Base-by-base conservation (phyloP, 2,329 filamentous ascomycete species). In the Nemania sp. region DNA sequence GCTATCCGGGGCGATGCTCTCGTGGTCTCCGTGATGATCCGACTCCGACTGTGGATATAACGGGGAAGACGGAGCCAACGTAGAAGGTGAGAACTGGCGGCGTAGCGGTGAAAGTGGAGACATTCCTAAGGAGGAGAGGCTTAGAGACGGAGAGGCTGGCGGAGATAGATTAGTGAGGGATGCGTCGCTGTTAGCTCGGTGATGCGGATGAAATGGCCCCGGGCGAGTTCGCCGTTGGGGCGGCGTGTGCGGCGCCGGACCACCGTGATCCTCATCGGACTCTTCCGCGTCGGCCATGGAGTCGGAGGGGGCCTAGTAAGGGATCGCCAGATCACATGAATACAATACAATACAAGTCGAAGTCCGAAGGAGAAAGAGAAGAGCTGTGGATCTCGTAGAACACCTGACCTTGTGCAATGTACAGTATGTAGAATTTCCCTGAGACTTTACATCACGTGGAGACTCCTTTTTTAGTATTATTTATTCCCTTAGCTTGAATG, bases 1-100 rank as follows among this genome's bases (percentile, higher is more conserved):
- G 74, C 79, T 79, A 67, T 80, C 80, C 52, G 78, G 77, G 20
- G 77, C 72, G 53, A 77, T 63, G 32, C 75, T 71, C 41, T 77
- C 76, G 20, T 72, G 57, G 32, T 73, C 68, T 13, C 24, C 18
- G 29, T 58, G 11, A 35, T 73, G 72, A 24, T 77, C 76, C 10
- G 67, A 41, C 22, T 72, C 70, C 26, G 71, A 67, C 13, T 60
- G 68, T n/a, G 72, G 69, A 64, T 66, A 68, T 43, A 73, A 68
- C 5, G 72, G 68, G 5, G 73, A 70, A 13, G 73, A 72, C 55
- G 63, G 71, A 54, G 61, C 27, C 59, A 71, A 24, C 35, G 57
- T 62, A 24, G 69, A 69, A 27, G 73, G 67, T 29, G 75, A 69
- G 41, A 75, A 69, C n/a, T 69, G 73, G 49, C 71, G 74, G 26